Conservation (phyloP, 371 early-diverging fungal species). For the Mucor lusitanicus region DNA sequence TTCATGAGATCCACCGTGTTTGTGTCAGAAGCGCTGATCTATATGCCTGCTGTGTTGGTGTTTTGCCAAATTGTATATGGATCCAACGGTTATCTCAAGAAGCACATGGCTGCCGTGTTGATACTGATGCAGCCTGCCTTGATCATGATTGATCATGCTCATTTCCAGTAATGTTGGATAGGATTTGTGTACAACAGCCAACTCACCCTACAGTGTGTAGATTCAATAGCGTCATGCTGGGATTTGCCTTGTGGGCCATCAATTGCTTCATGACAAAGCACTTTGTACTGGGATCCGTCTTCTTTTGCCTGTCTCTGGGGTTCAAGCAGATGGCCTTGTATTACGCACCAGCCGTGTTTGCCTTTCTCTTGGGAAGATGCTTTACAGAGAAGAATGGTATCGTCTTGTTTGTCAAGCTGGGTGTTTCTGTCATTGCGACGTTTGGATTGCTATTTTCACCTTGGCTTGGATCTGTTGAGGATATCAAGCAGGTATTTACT, state of each 20-base stretch:
- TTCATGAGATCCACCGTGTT: constrained; percentile 92
- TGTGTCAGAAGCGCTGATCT: constrained; percentile 74
- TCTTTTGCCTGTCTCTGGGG: constrained; percentile 78
- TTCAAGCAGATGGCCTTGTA: constrained; percentile 98
- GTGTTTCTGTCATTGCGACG: constrained; percentile 71
- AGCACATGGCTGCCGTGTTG: constrained; percentile 57
- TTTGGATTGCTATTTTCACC: constrained; percentile 70
- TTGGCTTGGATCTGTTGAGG: constrained; percentile 64
- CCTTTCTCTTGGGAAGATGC: constrained; percentile 81
- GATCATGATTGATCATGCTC: constrained; percentile 92
- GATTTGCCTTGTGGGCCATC: constrained; percentile 78
- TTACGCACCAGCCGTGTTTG: constrained; percentile 89
- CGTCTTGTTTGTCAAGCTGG: constrained; percentile 72
- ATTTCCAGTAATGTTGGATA: constrained; percentile 76
- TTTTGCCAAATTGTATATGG: constrained; percentile 57
- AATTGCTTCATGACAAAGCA: constrained; percentile 61
- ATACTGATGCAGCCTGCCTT: constrained; percentile 84
- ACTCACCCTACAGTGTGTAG: constrained; percentile 27
- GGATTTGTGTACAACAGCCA: not conserved
- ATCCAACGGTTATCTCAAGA: constrained; percentile 31
- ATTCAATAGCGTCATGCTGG: constrained; percentile 95
- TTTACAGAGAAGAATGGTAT: constrained; percentile 46
- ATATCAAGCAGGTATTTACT: constrained; percentile 75
- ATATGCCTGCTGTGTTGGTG: constrained; percentile 71
- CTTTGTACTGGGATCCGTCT: constrained; percentile 71